phyloP scores from a whole-genome alignment of 495 filamentous ascomycete genomes.

The Podospora fimiseda region DNA sequence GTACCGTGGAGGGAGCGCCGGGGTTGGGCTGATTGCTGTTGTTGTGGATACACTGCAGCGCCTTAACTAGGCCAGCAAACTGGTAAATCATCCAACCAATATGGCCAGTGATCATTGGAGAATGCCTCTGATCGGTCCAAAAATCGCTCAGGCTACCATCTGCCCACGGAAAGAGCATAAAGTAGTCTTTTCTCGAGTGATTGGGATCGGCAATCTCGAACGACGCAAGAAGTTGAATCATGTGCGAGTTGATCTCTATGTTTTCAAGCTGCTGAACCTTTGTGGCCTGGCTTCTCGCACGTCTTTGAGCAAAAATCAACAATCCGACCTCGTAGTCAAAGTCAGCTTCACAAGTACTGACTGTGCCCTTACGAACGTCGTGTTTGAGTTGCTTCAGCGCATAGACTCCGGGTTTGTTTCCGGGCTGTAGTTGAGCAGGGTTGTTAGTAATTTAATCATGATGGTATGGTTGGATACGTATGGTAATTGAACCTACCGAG shows the following conservation, averaged over 20 bases:
- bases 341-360: too few relatives aligned
- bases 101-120: background rate
- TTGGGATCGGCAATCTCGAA: background rate
- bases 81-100: conserved; percentile 1
- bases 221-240: background rate
- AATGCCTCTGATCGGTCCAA: background rate
- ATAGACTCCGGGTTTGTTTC: background rate
- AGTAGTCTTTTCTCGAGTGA: background rate
- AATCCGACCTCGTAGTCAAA: background rate
- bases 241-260: background rate
- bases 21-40: background rate
- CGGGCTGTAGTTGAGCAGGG: background rate
- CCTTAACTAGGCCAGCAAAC: background rate
- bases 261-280: background rate
- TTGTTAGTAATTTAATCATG: background rate
- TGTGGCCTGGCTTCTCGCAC: background rate
- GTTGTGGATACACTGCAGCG: background rate
- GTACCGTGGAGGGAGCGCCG: background rate
- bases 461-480: background rate
- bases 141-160: background rate
- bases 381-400: background rate
- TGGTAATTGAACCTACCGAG: background rate
- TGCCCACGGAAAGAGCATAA: background rate
- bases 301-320: background rate
- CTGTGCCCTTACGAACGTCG: too few relatives aligned